A percentile compares a stretch with the other conserved stretches of the same genome.
phyloP scores from a whole-genome alignment of 306 rosid genomes.

The Abrus pulchellus region DNA sequence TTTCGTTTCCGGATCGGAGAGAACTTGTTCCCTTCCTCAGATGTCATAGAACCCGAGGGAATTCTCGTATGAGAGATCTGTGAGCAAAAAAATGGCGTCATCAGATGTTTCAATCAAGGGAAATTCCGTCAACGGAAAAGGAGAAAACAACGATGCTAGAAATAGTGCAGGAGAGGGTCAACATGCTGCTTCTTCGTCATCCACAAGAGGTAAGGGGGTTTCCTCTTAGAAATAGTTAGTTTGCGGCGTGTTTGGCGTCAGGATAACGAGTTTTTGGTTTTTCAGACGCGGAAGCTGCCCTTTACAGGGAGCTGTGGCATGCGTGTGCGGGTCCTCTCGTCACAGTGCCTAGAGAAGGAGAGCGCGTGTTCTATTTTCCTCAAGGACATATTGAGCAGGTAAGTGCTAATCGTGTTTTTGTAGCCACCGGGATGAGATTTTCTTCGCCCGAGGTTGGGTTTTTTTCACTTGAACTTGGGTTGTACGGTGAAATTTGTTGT shows the following conservation, averaged over 20 bases:
- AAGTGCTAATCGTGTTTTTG: not conserved
- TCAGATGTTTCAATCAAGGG: constrained; percentile 73
- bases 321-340: constrained; percentile 99
- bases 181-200: constrained; percentile 50
- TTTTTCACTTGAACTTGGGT: not conserved
- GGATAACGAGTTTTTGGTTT: not conserved
- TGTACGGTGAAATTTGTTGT: not conserved
- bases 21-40: not conserved
- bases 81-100: constrained; percentile 60
- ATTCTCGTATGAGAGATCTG: constrained; percentile 68
- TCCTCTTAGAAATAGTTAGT: not conserved
- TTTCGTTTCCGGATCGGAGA: constrained; percentile 11
- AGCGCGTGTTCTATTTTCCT: constrained; percentile 93
- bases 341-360: constrained; percentile 81
- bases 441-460: not conserved
- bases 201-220: constrained; percentile 54
- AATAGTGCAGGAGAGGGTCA: constrained; percentile 53
- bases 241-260: not conserved
- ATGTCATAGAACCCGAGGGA: constrained; percentile 20
- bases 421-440: not conserved
- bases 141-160: constrained; percentile 51
- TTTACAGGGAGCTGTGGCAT: constrained; percentile 93
- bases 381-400: constrained; percentile 99
- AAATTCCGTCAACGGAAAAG: constrained; percentile 61
- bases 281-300: constrained; percentile 79